Evolutionary conservation across 1,284 basidiomycete genomes (phyloP), one percentile per base, ranked within the genome.

Genomic region (Pholiota adiposa): DNA sequence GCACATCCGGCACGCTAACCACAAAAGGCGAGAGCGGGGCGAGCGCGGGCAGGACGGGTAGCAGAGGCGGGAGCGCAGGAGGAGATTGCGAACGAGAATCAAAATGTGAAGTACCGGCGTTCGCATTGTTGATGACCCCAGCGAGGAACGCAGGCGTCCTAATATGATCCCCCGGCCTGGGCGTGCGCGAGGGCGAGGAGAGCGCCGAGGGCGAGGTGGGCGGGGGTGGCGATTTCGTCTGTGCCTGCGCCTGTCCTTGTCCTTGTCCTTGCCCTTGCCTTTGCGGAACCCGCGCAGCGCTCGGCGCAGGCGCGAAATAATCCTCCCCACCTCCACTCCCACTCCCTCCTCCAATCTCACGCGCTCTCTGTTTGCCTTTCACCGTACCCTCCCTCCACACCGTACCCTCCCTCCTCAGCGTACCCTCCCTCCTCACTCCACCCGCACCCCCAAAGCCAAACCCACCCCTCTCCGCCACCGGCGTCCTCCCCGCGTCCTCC

Each of bases 401-500:
- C 11, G 7, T 18, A 23, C 25, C 25, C 3, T 25, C 23, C 23
- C 16, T 14, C n/a, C n/a, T n/a, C n/a, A n/a, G n/a, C n/a, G n/a
- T n/a, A n/a, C n/a, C n/a, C 16, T 27, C 23, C 12, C 23, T 27
- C 36, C 52, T 19, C 36, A 9, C n/a, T 52, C 14, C 38, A 12
- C 36, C 19, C 34, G 21, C 33, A 18, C 34, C 50, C 14, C 19
- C 25, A 9, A 50, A 50, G 25, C 11, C 54, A 36, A 48, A 55
- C 1, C 19, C 19, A 25, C 34, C 34, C 16, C 33, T 18, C 34
- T 49, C 48, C 12, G 46, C 54, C 1, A 49, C 34, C n/a, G 54
- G 54, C 11, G 54, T 56, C 21, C 54, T 43, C 23, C 54, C 54
- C 33, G 54, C 54, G n/a, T 56, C 54, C 12, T 56, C 21, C 48